Evolutionary conservation across 2,329 filamentous ascomycete genomes (phyloP), one percentile per base, ranked within the genome.

Genomic region (Mariannaea sp.): DNA sequence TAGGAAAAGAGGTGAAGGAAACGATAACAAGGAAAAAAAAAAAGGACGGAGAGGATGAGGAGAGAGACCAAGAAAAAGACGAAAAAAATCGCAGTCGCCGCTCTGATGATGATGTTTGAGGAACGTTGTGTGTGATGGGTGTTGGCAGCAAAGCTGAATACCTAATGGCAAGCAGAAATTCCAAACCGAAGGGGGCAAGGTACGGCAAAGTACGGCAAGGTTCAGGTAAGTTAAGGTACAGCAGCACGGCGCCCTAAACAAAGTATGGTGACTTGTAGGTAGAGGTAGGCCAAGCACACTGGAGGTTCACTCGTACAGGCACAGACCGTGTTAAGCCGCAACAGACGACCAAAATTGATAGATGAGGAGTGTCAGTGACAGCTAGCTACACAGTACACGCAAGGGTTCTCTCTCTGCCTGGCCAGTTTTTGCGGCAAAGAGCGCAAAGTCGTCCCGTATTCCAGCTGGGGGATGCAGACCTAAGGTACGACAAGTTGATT

Each of bases 11-110:
- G 57, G 52, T 51, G 50, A 58, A 45, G 48, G 56, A 56, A 48
- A 45, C 39, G 56, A 55, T 53, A 56, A 32, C 26, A 32, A 58
- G 42, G 49, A 55, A 56, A 48, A 45, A 38, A 52, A 51, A 56
- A 61, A 66, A 67, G 65, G 59, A 56, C 49, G 56, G 55, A 36
- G 55, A 49, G 50, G 53, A 55, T 47, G 61, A 56, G 45, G 49
- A 57, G 41, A 59, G 42, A 46, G 51, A n/a, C n/a, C 52, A 62
- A 58, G 59, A 61, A 50, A 57, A 55, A 52, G 17, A 36, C 27
- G 36, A 56, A 50, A 33, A 49, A 60, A 61, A 60, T 63, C 53
- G 60, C 60, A 64, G 58, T 54, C 58, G 53, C 55, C 55, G 52
- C 58, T 60, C 47, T 49, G 53, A 53, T 57, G 53, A 53, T 57